Evolutionary conservation across 441 rosid species (phyloP), one percentile per base, ranked within the genome.

Genomic region (Mallotus repandus): DNA sequence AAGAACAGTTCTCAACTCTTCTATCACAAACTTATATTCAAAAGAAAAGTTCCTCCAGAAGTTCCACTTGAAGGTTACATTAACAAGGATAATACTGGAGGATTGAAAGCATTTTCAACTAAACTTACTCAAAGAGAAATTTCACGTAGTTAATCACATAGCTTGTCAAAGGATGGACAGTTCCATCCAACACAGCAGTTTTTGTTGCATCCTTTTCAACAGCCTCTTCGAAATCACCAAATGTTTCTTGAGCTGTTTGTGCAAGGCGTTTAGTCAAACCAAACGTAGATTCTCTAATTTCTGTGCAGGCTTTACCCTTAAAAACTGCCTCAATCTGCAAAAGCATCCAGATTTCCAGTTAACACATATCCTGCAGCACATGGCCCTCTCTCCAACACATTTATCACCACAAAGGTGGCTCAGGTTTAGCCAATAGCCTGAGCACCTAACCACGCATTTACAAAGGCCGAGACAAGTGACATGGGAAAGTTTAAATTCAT

Each of bases 161-260:
- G 88, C 98, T 95, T 50, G 99, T 95, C 86, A 95, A 73, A 57
- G 99, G 99, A 82, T 95, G 98, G 58, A 95, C 99, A 55, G 98
- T 95, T 73, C 99, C 99, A 83, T 95, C 99, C 55, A 77, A 78
- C 63, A 95, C 99, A 67, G 95, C 92, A 16, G 97, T 95, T 81
- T 90, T 93, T 64, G 99, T 93, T 15, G 99, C 96, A 84, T 95
- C 99, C 82, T 93, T 95, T 79, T 95, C 99, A 77, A 95, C 99
- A 15, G 97, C 98, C 83, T 91, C 98, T 87, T 91, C 97, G 59
- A 96, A 96, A 89, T 93, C 98, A 77, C 98, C 95, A 70, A 93
- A 93, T 73, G 99, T 93, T 65, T 90, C 97, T 81, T 96, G 94
- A 81, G 97, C 97, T 72, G 98, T 93, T 80, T 88, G 94, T 38